phyloP scores from a whole-genome alignment of 2,329 filamentous ascomycete genomes.

The Delphinella strobiligena region DNA sequence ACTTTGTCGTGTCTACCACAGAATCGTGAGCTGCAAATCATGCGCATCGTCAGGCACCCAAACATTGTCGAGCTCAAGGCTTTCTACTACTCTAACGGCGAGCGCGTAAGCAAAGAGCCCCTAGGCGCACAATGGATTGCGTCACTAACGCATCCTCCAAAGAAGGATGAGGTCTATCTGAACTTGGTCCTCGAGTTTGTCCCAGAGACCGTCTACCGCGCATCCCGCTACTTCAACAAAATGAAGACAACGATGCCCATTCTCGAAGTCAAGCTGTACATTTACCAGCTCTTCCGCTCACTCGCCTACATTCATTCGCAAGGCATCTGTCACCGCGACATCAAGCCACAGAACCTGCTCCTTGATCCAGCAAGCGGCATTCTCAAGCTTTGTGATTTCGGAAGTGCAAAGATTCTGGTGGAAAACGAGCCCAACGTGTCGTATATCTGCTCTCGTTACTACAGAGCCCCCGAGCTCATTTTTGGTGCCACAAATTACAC shows the following conservation, averaged over 20 bases:
- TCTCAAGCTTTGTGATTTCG: conserved; percentile 96
- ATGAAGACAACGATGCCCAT: conserved; percentile 99
- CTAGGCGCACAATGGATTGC: conserved; percentile 8
- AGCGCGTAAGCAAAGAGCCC: conserved; percentile 52
- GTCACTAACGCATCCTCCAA: conserved; percentile 13
- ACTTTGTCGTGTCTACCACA: too few species aligned
- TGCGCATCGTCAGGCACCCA: conserved; percentile 96
- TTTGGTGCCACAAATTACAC: conserved; percentile 99
- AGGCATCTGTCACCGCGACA: conserved; percentile 97
- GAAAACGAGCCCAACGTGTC: conserved; percentile 99
- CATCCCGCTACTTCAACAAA: conserved; percentile 98
- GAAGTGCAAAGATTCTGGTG: conserved; percentile 94
- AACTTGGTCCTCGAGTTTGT: conserved; percentile 98
- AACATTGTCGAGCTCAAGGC: conserved; percentile 99
- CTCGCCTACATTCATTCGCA: conserved; percentile 98
- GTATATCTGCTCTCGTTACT: conserved; percentile 99
- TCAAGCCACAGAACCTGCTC: conserved; percentile 96
- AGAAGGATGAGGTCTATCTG: conserved; percentile 90
- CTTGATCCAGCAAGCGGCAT: conserved; percentile 85
- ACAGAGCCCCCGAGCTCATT: conserved; percentile 93
- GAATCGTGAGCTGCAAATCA: conserved; percentile 99
- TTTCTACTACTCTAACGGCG: conserved; percentile 98
- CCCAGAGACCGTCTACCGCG: conserved; percentile 94
- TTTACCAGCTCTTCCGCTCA: conserved; percentile 97
- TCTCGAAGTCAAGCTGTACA: conserved; percentile 97